These are phyloP conservation scores for Oryza glumipatula DNA, from an alignment of 176 grass and related monocot species.

Conservation along the genomic window DNA sequence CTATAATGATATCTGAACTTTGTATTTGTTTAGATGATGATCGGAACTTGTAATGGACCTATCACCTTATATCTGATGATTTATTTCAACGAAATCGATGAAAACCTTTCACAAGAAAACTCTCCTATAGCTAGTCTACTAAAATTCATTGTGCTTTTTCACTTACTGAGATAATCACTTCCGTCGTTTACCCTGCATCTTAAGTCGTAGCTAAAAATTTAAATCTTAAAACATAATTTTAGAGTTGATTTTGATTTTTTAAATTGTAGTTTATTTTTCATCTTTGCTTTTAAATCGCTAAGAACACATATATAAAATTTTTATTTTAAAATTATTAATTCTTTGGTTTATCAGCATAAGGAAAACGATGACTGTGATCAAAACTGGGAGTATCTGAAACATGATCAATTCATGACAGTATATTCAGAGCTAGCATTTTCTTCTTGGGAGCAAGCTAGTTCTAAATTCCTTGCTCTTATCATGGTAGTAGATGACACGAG, in stretches of 20 bases:
- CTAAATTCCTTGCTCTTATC: neutral
- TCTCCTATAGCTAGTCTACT: neutral
- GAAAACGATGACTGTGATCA: too few relatives aligned
- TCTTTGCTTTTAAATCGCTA: too few relatives aligned
- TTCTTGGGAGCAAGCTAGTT: neutral
- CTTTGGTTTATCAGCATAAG: too few relatives aligned
- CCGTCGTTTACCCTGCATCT: too few relatives aligned
- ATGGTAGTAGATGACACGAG: constrained; percentile 26
- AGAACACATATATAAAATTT: too few relatives aligned
- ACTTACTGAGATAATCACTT: neutral
- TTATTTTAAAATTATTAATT: too few relatives aligned
- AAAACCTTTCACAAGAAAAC: neutral
- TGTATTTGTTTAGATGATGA: neutral
- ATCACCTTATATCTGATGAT: neutral
- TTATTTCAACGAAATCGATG: neutral
- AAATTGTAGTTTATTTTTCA: too few relatives aligned
- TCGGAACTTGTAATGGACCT: neutral
- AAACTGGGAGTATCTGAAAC: neutral
- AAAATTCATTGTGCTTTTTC: neutral
- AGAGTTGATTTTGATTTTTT: too few relatives aligned
- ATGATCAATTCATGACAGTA: neutral
- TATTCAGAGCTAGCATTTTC: neutral
- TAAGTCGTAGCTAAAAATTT: too few relatives aligned
- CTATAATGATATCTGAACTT: neutral
- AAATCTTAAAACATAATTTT: too few relatives aligned